Evolutionary conservation across 2,329 filamentous ascomycete species (phyloP).

Genomic region (Penicillium sp.): DNA sequence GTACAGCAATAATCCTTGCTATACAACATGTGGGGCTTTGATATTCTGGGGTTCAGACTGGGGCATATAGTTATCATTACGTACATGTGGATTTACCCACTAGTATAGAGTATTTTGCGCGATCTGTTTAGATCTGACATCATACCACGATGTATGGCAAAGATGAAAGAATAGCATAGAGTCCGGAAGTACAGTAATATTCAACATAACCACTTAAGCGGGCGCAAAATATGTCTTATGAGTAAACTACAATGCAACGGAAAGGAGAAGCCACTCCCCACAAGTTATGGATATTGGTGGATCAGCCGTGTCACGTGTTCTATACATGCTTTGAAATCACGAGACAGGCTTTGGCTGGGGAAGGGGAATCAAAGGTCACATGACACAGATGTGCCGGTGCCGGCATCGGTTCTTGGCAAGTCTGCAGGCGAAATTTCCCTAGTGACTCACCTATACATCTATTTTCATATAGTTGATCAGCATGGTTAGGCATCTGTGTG

Average conservation of each 20-base stretch:
- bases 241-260: background rate
- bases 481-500: background rate
- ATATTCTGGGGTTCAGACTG: background rate
- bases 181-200: background rate
- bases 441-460: background rate
- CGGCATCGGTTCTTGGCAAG: background rate
- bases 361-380: background rate
- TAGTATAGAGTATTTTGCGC: background rate
- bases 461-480: background rate
- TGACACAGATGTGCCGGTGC: background rate
- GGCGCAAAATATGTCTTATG: background rate
- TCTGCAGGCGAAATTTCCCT: background rate
- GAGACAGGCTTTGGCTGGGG: background rate
- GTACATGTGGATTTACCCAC: background rate
- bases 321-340: background rate
- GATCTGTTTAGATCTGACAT: background rate
- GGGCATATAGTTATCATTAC: background rate
- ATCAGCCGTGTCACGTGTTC: background rate
- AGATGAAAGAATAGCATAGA: background rate
- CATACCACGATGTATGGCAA: background rate
- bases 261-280: background rate
- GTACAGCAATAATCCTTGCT: background rate
- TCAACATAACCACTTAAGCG: background rate
- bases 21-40: background rate
- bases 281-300: background rate